Percentiles rank a stretch among this genome's conserved stretches.
These are phyloP conservation scores for Sesbania bispinosa DNA, from an alignment of 306 rosid species.

Conservation along the genomic window DNA sequence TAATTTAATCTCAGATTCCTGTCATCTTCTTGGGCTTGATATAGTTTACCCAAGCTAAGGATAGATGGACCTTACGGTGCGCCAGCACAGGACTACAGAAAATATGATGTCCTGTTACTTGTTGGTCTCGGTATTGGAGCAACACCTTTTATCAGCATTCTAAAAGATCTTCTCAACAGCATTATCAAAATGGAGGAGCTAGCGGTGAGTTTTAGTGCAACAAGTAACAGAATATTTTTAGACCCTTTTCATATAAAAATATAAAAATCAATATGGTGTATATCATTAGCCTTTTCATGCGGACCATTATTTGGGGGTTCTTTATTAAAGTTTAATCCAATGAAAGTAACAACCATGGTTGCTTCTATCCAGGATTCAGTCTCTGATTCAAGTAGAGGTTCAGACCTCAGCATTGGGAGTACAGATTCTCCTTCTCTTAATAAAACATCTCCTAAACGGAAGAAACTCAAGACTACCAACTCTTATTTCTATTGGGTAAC, in stretches of 20 bases:
- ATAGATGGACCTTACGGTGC: constrained; percentile 99
- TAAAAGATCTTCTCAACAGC: constrained; percentile 90
- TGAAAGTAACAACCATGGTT: constrained; percentile 12
- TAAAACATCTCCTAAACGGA: constrained; percentile 60
- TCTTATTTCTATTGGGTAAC: constrained; percentile 99
- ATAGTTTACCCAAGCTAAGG: constrained; percentile 88
- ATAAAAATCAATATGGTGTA: not conserved
- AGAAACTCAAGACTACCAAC: constrained; percentile 84
- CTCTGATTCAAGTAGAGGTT: constrained; percentile 58
- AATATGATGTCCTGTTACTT: constrained; percentile 87
- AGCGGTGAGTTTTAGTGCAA: constrained; percentile 66
- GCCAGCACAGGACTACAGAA: constrained; percentile 88
- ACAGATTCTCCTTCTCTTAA: constrained; percentile 43
- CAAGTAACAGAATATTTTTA: not conserved
- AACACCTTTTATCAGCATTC: constrained; percentile 96
- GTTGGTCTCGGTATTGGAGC: constrained; percentile 99
- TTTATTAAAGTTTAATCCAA: no score
- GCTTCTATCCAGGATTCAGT: constrained; percentile 54
- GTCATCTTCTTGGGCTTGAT: not conserved
- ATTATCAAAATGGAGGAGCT: constrained; percentile 91
- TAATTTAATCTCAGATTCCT: not conserved
- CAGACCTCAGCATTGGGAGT: constrained; percentile 59
- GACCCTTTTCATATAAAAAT: not conserved
- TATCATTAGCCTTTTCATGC: not conserved
- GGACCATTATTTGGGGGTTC: constrained; percentile 8